Evolutionary conservation across 2,329 filamentous ascomycete species (phyloP).

Genomic region (Microdochium bolleyi): DNA sequence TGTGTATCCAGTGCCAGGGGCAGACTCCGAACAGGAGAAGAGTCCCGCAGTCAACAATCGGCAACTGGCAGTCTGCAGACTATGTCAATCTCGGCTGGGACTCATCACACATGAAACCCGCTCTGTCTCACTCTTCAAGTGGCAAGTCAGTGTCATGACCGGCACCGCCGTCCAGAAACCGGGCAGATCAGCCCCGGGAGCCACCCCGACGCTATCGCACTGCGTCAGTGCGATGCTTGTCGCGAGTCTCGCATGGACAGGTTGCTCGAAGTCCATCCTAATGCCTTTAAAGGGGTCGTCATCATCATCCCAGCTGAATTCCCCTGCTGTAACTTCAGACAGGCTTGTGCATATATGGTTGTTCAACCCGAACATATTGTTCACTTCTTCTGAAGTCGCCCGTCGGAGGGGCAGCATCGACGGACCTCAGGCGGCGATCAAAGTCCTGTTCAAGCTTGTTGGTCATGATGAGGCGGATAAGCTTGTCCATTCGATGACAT

Average conservation of each 20-base stretch:
- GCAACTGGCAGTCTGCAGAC: conserved; percentile 29
- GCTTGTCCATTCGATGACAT: conserved; percentile 41
- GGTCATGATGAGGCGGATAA: conserved; percentile 32
- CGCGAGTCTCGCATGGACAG: conserved; percentile 46
- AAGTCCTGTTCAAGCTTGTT: conserved; percentile 43
- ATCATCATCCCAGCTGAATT: neutral
- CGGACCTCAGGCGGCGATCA: conserved; percentile 34
- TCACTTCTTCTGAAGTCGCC: conserved; percentile 26
- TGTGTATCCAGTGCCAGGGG: conserved; percentile 1
- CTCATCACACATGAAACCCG: conserved; percentile 33
- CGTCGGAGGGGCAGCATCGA: conserved; percentile 15
- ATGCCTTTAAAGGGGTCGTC: conserved; percentile 22
- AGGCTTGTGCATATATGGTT: conserved; percentile 43
- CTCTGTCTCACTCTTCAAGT: conserved; percentile 48
- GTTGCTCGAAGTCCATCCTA: conserved; percentile 48
- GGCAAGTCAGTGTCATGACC: conserved; percentile 39
- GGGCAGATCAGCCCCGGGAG: conserved; percentile 4
- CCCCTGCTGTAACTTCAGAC: neutral
- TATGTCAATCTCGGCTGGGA: conserved; percentile 38
- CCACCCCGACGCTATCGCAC: conserved; percentile 31
- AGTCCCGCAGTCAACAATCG: conserved; percentile 1
- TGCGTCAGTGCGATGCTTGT: conserved; percentile 46
- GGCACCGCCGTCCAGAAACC: neutral
- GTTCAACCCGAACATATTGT: conserved; percentile 46
- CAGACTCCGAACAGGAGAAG: neutral